A percentile compares a stretch with the other conserved stretches of the same genome.
Conservation (phyloP, 2,329 filamentous ascomycete species). For the Kalmusia sp. region DNA sequence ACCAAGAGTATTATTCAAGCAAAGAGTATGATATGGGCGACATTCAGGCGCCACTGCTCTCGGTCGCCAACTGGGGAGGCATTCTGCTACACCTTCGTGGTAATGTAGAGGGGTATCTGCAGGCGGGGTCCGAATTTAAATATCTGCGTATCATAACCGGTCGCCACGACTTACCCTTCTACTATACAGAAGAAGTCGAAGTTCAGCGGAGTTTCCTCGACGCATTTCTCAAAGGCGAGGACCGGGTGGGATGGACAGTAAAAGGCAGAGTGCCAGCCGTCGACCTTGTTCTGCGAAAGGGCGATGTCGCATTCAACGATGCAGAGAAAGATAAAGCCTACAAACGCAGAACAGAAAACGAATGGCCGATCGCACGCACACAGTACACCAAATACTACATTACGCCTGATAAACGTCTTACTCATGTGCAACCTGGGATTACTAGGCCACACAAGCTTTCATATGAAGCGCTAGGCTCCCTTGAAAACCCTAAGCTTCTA, state of each 20-base stretch:
- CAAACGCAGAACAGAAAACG: constrained; percentile 61
- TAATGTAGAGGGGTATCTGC: constrained; percentile 70
- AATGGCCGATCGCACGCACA: constrained; percentile 73
- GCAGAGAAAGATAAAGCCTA: constrained; percentile 66
- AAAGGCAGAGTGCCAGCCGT: constrained; percentile 67
- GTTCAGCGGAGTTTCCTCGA: constrained; percentile 73
- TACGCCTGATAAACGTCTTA: constrained; percentile 55
- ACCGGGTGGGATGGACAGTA: constrained; percentile 66
- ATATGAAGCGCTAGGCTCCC: constrained; percentile 66
- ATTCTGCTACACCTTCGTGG: constrained; percentile 73
- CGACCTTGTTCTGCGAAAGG: constrained; percentile 67
- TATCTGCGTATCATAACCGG: constrained; percentile 74
- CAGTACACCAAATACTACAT: constrained; percentile 69
- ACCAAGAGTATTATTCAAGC: constrained; percentile 69
- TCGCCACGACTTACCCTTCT: constrained; percentile 75
- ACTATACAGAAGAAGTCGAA: constrained; percentile 72
- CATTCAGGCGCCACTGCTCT: constrained; percentile 71
- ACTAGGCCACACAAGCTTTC: constrained; percentile 53
- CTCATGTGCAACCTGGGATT: constrained; percentile 34
- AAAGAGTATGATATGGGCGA: constrained; percentile 71
- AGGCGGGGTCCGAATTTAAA: constrained; percentile 71
- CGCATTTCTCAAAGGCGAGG: constrained; percentile 73
- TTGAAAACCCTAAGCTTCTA: constrained; percentile 61
- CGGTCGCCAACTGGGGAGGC: constrained; percentile 75
- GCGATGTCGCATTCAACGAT: constrained; percentile 72